A percentile compares a stretch with the other conserved stretches of the same genome.
Evolutionary conservation across 768 basidiomycete species (phyloP).

Genomic region (Macrolepiota albuminosa): DNA sequence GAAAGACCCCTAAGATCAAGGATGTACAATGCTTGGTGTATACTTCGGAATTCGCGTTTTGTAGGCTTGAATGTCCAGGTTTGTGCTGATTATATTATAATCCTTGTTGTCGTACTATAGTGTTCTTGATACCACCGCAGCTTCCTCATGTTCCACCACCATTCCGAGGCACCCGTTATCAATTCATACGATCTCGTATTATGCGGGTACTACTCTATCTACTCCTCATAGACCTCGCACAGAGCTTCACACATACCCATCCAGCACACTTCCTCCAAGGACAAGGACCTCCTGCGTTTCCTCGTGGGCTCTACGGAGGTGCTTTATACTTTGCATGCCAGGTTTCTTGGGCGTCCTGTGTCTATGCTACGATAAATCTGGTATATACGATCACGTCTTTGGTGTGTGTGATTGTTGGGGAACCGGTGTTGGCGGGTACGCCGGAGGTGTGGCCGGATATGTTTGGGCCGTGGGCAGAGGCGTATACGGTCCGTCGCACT

Average conservation of each 20-base stretch:
- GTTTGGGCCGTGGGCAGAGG: constrained; percentile 5
- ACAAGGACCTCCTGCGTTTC: constrained; percentile 6
- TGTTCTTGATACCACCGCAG: not conserved
- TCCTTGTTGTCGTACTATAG: not conserved
- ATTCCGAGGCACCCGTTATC: not conserved
- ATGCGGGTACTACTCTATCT: constrained; percentile 2
- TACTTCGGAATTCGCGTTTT: constrained; percentile 2
- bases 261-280: constrained; percentile 6
- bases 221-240: constrained; percentile 6
- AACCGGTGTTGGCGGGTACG: not conserved
- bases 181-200: constrained; percentile 5
- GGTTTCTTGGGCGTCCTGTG: not conserved
- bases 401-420: not conserved
- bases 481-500: constrained; percentile 6
- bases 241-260: constrained; percentile 2
- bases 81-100: not conserved
- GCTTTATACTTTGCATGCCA: not conserved
- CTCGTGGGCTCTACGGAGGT: not conserved
- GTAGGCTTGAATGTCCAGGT: constrained; percentile 8
- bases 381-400: constrained; percentile 2
- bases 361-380: not conserved
- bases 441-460: constrained; percentile 7
- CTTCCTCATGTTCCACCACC: not conserved
- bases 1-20: not conserved
- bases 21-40: constrained; percentile 2